These are phyloP conservation scores for Cutaneotrichosporon spelunceum DNA, from an alignment of 1,284 basidiomycete species.

Conservation along the genomic window DNA sequence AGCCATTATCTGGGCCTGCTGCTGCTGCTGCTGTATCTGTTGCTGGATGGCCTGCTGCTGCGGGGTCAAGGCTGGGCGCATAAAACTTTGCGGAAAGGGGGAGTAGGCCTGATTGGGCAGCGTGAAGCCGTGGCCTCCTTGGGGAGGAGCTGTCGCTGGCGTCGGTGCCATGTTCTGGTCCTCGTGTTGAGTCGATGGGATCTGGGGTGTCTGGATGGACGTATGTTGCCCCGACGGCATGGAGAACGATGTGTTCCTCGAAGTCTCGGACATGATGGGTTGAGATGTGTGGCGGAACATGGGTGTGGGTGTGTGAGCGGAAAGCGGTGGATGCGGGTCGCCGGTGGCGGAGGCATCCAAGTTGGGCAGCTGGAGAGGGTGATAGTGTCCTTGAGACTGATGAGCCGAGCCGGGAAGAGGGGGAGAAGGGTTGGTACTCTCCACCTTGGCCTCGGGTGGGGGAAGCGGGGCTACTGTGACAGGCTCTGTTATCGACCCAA, in stretches of 20 bases:
- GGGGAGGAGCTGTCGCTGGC: neutral
- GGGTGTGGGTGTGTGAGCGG: neutral
- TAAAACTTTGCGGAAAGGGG: neutral
- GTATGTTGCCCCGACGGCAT: neutral
- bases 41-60: constrained; percentile 1
- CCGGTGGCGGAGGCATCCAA: neutral
- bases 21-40: neutral
- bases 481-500: neutral
- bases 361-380: neutral
- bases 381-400: neutral
- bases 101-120: neutral
- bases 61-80: neutral
- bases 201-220: neutral
- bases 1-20: neutral
- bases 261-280: neutral
- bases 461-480: neutral
- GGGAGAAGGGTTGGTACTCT: neutral
- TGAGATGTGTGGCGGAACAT: neutral
- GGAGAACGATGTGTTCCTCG: neutral
- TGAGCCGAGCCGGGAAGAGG: neutral
- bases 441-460: neutral
- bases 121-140: neutral
- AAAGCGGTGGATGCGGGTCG: neutral
- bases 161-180: neutral
- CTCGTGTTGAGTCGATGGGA: neutral